Evolutionary conservation across 1,139 yeast genomes (phyloP).

Genomic region (Geotrichum macrosporum): DNA sequence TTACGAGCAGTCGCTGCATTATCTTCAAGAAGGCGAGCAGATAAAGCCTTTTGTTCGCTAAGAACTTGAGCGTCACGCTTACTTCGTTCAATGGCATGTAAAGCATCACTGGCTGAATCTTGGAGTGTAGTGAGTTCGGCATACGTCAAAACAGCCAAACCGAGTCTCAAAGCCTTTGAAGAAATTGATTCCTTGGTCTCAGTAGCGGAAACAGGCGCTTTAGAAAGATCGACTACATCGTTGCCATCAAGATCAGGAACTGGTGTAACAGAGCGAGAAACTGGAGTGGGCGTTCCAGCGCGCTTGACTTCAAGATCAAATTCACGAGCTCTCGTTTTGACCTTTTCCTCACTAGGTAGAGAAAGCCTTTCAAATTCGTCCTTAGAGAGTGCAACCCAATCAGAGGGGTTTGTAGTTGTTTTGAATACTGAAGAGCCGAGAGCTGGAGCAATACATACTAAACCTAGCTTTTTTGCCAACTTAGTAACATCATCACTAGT

Average conservation of each 20-base stretch:
- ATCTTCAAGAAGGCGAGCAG: background rate
- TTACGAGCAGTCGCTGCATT: conserved; percentile 10
- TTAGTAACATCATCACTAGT: conserved; percentile 32
- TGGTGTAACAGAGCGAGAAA: conserved; percentile 12
- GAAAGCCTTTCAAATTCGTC: conserved; percentile 28
- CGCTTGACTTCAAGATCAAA: conserved; percentile 8
- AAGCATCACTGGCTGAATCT: conserved; percentile 7
- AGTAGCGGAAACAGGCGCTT: background rate
- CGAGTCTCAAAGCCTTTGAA: conserved; percentile 33
- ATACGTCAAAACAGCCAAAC: conserved; percentile 26
- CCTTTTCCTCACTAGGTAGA: conserved; percentile 20
- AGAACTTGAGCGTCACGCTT: conserved; percentile 1
- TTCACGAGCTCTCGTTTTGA: conserved; percentile 15
- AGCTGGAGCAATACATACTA: conserved; percentile 21
- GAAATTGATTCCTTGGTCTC: conserved; percentile 11
- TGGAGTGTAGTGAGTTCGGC: conserved; percentile 37
- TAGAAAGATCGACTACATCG: conserved; percentile 1
- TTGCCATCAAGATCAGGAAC: background rate
- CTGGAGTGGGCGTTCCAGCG: conserved; percentile 13
- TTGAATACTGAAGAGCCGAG: conserved; percentile 11
- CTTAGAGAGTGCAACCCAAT: conserved; percentile 47
- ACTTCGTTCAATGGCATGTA: conserved; percentile 1
- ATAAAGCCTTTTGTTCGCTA: conserved; percentile 14
- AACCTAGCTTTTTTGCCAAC: conserved; percentile 33
- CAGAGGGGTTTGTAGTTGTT: conserved; percentile 23